These are phyloP conservation scores for Exophiala phaeomuriformis DNA, from an alignment of 2,329 filamentous ascomycete genomes.

Conservation along the genomic window DNA sequence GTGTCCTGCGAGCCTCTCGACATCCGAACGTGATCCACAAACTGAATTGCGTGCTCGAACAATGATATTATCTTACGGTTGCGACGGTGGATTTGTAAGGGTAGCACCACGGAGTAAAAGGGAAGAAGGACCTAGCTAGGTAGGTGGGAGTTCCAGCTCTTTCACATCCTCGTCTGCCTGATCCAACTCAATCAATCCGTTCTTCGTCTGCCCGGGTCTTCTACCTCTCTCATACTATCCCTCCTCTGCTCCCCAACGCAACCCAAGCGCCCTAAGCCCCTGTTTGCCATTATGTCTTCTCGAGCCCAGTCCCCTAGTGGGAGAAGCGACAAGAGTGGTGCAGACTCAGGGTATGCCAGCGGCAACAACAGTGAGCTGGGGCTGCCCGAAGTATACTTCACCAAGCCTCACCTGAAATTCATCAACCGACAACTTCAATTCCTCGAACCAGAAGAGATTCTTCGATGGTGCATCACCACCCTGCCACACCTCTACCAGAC, in stretches of 20 bases:
- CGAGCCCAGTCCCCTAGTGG: constrained; percentile 12
- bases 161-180: constrained; percentile 5
- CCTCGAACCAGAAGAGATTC: constrained; percentile 81
- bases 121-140: background rate
- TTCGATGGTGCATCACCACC: constrained; percentile 84
- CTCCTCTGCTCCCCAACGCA: background rate
- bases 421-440: constrained; percentile 83
- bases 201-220: constrained; percentile 3
- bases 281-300: constrained; percentile 13
- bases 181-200: background rate
- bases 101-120: background rate
- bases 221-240: constrained; percentile 1
- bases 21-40: constrained; percentile 15
- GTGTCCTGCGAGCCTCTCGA: constrained; percentile 18
- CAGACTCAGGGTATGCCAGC: constrained; percentile 79
- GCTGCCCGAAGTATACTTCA: constrained; percentile 75
- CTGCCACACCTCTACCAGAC: constrained; percentile 86
- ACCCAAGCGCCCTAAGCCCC: background rate
- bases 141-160: constrained; percentile 13
- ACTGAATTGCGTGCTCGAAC: constrained; percentile 22
- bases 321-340: constrained; percentile 32
- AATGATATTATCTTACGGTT: constrained; percentile 16
- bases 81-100: constrained; percentile 20
- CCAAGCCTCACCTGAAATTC: constrained; percentile 77
- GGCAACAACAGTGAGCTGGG: constrained; percentile 55